A percentile compares a stretch with the other conserved stretches of the same genome.
Conservation (phyloP, 2,329 filamentous ascomycete species). For the Ascochyta fabae region DNA sequence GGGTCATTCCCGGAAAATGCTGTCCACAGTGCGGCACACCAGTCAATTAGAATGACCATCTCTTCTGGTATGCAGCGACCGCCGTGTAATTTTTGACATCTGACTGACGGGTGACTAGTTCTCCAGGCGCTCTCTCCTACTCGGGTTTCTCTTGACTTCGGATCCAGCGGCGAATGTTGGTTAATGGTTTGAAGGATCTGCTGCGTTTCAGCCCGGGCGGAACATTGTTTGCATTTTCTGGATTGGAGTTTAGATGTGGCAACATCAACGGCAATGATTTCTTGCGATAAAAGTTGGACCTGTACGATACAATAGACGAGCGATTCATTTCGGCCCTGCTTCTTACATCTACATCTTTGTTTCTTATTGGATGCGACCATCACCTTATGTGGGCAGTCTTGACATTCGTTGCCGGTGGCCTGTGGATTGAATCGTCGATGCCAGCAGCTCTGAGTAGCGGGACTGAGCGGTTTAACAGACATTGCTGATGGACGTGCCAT, state of each 20-base stretch:
- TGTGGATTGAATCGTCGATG: no score
- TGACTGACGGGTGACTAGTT: slow-evolving; percentile 10
- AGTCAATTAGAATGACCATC: slow-evolving; percentile 38
- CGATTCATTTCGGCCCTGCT: slow-evolving; percentile 4
- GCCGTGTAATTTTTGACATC: not conserved
- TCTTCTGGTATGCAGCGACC: slow-evolving; percentile 5
- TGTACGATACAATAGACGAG: slow-evolving; percentile 19
- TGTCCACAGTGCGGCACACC: slow-evolving; percentile 49
- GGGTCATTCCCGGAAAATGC: slow-evolving; percentile 51
- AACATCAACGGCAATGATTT: slow-evolving; percentile 4
- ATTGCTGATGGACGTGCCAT: no score
- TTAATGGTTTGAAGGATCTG: slow-evolving; percentile 12
- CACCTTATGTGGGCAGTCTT: no score
- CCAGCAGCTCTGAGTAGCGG: no score
- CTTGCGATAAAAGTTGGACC: slow-evolving; percentile 9
- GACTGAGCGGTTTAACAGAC: no score
- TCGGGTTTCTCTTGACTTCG: slow-evolving; percentile 13
- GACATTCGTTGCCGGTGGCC: no score
- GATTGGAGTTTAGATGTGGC: slow-evolving; percentile 19
- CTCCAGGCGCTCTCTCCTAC: not conserved
- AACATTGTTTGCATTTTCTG: slow-evolving; percentile 30
- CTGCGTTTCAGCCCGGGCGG: slow-evolving; percentile 24
- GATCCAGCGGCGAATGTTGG: slow-evolving; percentile 17
- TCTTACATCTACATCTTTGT: no score
- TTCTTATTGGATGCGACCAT: no score